phyloP scores from a whole-genome alignment of 176 grass and related monocot genomes.

The Ensete glaucum region DNA sequence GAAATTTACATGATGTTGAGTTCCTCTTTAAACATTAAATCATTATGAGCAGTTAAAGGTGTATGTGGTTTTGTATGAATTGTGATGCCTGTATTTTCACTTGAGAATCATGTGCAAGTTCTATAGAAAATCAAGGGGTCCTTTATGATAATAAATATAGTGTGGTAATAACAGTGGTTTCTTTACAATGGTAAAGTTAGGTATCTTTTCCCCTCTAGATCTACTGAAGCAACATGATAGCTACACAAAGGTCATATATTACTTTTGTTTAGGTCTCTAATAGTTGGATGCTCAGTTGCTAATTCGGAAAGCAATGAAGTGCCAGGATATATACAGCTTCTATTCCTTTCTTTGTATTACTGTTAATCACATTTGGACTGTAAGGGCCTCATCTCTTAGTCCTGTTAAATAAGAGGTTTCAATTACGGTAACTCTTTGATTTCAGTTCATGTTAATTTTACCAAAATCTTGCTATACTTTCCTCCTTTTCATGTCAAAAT shows the following conservation, averaged over 20 bases:
- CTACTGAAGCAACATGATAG: too few species aligned
- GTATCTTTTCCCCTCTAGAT: too few species aligned
- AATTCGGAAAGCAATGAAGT: neutral
- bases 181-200: neutral
- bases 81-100: neutral
- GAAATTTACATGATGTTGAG: neutral
- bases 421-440: too few species aligned
- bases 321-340: neutral
- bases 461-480: too few species aligned
- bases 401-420: too few species aligned
- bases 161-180: neutral
- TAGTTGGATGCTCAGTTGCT: neutral
- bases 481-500: neutral
- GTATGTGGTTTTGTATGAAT: neutral
- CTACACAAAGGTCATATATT: too few species aligned
- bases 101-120: neutral
- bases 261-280: too few species aligned
- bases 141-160: neutral
- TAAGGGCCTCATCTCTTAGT: too few species aligned
- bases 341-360: neutral
- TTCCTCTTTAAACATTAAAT: neutral
- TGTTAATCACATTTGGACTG: neutral
- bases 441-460: neutral
- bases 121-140: neutral
- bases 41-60: too few species aligned